These are phyloP conservation scores for Hondaea fermentalgiana DNA, from an alignment of 108 stramenopile species.

Conservation along the genomic window DNA sequence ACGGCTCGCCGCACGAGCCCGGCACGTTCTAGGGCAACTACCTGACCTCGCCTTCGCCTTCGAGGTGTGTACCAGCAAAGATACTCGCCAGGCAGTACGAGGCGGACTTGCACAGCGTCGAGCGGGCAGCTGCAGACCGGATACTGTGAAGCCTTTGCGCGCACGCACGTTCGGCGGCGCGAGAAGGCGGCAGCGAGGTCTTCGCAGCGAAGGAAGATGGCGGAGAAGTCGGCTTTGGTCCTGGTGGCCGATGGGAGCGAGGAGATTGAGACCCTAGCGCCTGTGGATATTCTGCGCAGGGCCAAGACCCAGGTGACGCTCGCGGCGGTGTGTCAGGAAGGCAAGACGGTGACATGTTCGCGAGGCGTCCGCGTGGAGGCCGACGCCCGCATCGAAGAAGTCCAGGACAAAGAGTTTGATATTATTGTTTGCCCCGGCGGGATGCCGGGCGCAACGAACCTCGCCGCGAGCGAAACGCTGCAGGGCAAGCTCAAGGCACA, in stretches of 20 bases:
- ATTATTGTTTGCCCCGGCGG: background rate
- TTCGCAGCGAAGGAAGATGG: too few relatives aligned
- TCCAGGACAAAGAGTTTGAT: background rate
- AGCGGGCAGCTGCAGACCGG: too few relatives aligned
- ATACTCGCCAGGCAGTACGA: too few relatives aligned
- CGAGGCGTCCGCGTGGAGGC: background rate
- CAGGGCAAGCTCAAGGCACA: background rate
- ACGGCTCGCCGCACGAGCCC: too few relatives aligned
- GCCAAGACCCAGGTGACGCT: background rate
- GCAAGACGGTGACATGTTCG: background rate
- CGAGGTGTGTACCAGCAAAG: too few relatives aligned
- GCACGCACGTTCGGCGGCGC: too few relatives aligned
- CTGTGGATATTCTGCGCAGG: background rate
- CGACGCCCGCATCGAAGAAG: background rate
- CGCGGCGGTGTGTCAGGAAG: background rate
- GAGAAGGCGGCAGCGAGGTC: too few relatives aligned
- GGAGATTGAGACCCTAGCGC: background rate
- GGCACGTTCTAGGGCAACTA: too few relatives aligned
- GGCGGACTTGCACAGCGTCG: too few relatives aligned
- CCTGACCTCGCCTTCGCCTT: too few relatives aligned
- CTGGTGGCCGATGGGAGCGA: background rate
- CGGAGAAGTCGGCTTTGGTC: background rate
- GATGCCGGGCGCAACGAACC: background rate
- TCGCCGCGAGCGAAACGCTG: background rate
- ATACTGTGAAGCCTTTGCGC: too few relatives aligned